Evolutionary conservation across 176 grass and related monocot species (phyloP).

Genomic region (Aegilops sharonensis): DNA sequence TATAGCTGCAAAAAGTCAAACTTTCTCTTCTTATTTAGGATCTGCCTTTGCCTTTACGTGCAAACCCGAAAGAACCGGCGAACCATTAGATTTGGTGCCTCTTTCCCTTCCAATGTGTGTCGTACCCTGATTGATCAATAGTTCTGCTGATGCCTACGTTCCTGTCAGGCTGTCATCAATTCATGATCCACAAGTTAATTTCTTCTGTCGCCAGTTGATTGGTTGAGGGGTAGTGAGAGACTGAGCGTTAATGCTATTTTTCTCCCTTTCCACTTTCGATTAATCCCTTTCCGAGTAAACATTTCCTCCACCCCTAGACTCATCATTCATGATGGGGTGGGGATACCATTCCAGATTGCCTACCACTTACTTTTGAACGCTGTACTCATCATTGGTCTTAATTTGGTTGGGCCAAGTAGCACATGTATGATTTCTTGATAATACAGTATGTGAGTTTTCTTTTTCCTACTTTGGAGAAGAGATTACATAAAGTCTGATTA

Average conservation of each 20-base stretch:
- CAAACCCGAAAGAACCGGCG: constrained; percentile 6
- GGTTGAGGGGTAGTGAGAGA: constrained; percentile 8
- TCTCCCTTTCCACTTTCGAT: constrained; percentile 6
- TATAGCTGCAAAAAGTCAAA: neutral
- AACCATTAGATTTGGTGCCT: neutral
- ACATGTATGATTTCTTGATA: constrained; percentile 11
- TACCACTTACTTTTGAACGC: neutral
- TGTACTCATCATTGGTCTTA: constrained; percentile 21
- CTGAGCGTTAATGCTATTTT: neutral
- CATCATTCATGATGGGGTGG: constrained; percentile 14
- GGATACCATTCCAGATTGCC: neutral
- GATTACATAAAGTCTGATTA: neutral
- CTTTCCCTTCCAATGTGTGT: constrained; percentile 12
- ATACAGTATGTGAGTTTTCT: neutral
- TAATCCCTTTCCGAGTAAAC: constrained; percentile 11
- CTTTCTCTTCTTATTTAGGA: neutral
- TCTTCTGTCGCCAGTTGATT: constrained; percentile 25
- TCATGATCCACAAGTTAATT: neutral
- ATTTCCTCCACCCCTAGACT: constrained; percentile 4
- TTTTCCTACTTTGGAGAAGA: constrained; percentile 18
- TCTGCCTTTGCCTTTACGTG: neutral
- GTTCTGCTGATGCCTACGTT: constrained; percentile 3
- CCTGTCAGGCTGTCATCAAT: neutral
- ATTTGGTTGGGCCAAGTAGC: constrained; percentile 9
- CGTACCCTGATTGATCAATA: constrained; percentile 22